Evolutionary conservation across 139 green algal genomes (phyloP).

Genomic region (Tetradesmus lagerheimii): DNA sequence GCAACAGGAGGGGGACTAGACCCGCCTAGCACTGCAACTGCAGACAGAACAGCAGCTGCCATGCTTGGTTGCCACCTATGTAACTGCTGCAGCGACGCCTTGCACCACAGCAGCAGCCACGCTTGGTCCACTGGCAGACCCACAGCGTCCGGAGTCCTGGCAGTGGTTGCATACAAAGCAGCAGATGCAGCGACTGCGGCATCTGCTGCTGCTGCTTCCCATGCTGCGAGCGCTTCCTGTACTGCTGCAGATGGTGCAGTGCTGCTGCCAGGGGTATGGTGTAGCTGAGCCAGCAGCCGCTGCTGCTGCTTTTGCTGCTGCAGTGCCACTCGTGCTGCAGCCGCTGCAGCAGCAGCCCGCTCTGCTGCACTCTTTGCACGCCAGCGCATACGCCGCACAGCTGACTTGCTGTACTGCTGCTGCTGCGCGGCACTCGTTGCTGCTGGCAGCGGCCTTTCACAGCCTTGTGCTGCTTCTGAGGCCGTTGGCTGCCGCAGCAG

Average conservation of each 20-base stretch:
- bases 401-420: constrained; percentile 22
- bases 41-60: constrained; percentile 11
- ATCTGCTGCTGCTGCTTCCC: not conserved
- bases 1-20: not conserved
- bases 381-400: constrained; percentile 18
- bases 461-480: not conserved
- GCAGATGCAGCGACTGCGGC: not conserved
- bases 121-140: not conserved
- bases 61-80: not conserved
- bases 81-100: not conserved
- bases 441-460: not conserved
- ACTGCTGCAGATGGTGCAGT: not conserved
- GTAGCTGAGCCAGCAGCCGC: not conserved
- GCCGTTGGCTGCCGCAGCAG: constrained; percentile 4
- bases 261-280: not conserved
- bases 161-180: not conserved
- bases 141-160: not conserved
- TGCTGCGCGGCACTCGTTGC: not conserved
- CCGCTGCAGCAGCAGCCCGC: not conserved
- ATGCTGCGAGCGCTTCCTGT: not conserved
- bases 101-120: constrained; percentile 27
- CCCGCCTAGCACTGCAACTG: not conserved
- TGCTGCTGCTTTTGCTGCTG: constrained; percentile 15
- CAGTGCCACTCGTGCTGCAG: constrained; percentile 1
- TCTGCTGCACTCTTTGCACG: not conserved